Evolutionary conservation across 2,329 filamentous ascomycete genomes (phyloP), one percentile per base, ranked within the genome.

Genomic region (Curvularia sp.): DNA sequence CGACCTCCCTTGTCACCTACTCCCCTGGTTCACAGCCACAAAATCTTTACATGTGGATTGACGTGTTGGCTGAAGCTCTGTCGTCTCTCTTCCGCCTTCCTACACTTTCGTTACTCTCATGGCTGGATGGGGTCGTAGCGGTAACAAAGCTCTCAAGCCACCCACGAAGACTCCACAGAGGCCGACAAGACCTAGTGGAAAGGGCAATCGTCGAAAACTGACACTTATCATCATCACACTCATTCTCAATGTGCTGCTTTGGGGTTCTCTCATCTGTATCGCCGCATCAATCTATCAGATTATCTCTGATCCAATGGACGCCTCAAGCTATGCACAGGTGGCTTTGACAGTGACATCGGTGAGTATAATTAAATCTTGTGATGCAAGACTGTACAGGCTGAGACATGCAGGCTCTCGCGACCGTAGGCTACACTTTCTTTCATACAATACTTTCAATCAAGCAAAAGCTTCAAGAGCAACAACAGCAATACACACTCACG

Each of bases 361-460:
- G 64, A 61, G 73, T 65, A 20, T 12, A 8, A 30, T 31, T 28
- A 8, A 20, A 20, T 28, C 24, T 20, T 26, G 3, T 10, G 38
- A 44, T 33, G 5, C 22, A 55, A 28, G 20, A 13, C 26, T n/a
- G 13, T 15, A 22, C 7, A 10, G 15, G 55, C 49, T 57, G 52
- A 62, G 38, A 24, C 61, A 1, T n/a, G 22, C 50, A 78, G 75
- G 69, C 73, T 15, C 43, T 75, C 38, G 66, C 65, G 12, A 76
- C 77, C 5, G 61, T 78, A 50, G 60, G 60, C 12, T 78, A 78
- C 57, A 67, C 73, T 13, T 46, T 69, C 12, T 59, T 77, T n/a
- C 76, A 79, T 49, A 73, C 71, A 3, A 61, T 75, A 47, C 69
- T 75, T 48, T 71, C 75, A 0, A 47, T 72, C 15, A 74, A 73